Percentiles rank a stretch among this genome's conserved stretches.
phyloP scores from a whole-genome alignment of 2,329 filamentous ascomycete genomes.

The Aspergillus quadricinctus region DNA sequence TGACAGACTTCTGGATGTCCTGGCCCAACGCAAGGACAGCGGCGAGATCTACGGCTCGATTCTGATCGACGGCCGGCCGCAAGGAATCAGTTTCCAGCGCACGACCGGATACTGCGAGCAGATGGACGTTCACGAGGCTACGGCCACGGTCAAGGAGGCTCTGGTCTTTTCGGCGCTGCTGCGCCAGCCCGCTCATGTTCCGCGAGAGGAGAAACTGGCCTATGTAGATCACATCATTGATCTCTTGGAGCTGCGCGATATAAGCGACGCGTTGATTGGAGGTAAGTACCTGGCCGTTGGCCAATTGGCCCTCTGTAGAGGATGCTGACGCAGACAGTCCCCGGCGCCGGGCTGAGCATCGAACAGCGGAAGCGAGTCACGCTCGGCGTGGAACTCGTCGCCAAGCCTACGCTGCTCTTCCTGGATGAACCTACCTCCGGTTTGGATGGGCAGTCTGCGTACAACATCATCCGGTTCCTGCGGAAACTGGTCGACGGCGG shows the following conservation, averaged over 20 bases:
- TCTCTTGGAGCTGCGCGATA: constrained; percentile 60
- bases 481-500: constrained; percentile 62
- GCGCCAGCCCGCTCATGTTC: constrained; percentile 53
- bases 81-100: constrained; percentile 46
- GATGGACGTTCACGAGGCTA: constrained; percentile 61
- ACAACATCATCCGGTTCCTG: constrained; percentile 55
- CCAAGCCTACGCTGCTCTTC: constrained; percentile 59
- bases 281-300: constrained; percentile 17
- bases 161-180: constrained; percentile 61
- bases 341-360: constrained; percentile 57
- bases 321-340: constrained; percentile 17
- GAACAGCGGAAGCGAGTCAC: constrained; percentile 63
- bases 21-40: constrained; percentile 42
- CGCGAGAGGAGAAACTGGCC: constrained; percentile 56
- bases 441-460: constrained; percentile 63
- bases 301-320: too few relatives aligned
- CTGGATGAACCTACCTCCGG: constrained; percentile 59
- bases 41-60: constrained; percentile 41
- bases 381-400: constrained; percentile 56
- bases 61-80: constrained; percentile 40
- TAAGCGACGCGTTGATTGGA: constrained; percentile 61
- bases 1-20: constrained; percentile 38
- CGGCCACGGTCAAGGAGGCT: constrained; percentile 60
- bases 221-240: constrained; percentile 64
- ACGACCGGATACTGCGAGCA: constrained; percentile 55